A percentile compares a stretch with the other conserved stretches of the same genome.
Conservation (phyloP, 179 eudicot genomes). For the Corrigiola litoralis region DNA sequence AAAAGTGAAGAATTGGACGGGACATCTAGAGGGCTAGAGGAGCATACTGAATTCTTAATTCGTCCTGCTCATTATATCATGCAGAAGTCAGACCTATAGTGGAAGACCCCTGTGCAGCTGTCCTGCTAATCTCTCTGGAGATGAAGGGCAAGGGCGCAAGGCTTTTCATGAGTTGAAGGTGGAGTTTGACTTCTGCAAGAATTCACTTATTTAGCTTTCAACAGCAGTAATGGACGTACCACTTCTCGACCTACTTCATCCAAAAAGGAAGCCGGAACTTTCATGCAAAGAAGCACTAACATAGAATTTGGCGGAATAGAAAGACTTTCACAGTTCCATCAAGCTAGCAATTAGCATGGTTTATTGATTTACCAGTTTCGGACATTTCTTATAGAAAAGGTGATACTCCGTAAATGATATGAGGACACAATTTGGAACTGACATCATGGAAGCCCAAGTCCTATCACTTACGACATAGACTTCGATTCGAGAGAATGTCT, state of each 20-base stretch:
- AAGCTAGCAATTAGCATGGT: too few species aligned
- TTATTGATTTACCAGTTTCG: too few species aligned
- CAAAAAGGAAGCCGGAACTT: background rate
- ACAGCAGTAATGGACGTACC: background rate
- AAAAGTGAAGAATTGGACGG: background rate
- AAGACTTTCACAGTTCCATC: too few species aligned
- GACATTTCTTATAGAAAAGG: too few species aligned
- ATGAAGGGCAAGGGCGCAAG: background rate
- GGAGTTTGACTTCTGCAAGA: background rate
- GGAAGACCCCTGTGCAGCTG: conserved; percentile 2
- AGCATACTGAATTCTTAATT: background rate
- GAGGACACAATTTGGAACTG: too few species aligned
- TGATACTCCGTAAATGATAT: too few species aligned
- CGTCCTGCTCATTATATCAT: background rate
- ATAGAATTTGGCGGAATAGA: too few species aligned
- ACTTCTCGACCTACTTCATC: background rate
- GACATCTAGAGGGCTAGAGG: background rate
- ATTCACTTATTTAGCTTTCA: background rate
- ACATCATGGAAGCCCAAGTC: too few species aligned
- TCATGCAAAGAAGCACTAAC: background rate
- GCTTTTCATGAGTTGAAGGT: background rate
- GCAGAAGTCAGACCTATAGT: conserved; percentile 12
- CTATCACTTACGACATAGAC: too few species aligned
- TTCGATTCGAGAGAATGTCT: too few species aligned
- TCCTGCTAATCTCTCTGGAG: background rate